Base-by-base conservation (phyloP, 805 yeast species). In the Cyberlindnera xishuangbannaensis region DNA sequence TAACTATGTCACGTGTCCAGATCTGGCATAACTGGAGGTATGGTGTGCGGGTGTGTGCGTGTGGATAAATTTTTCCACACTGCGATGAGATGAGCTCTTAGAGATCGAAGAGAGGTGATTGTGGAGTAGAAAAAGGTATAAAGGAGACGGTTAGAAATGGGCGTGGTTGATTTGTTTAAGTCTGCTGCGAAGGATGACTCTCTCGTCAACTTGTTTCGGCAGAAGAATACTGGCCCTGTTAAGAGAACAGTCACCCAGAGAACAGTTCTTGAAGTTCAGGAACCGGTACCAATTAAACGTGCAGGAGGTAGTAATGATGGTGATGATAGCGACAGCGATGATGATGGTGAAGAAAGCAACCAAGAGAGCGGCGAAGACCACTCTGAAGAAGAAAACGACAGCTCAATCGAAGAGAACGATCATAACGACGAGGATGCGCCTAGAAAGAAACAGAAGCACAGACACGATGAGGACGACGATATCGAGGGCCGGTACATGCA, bases 401-500 rank as follows among this genome's bases (percentile, higher is more conserved):
- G n/a, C n/a, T n/a, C n/a, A n/a, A 48, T 34, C 7, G 45, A 42
- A 15, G 46, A 35, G 6, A 53, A 39, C 7, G 48, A 39, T 8
- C 47, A 32, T 7, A 47, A 40, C 5, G 50, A 42, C 10, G 50
- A 50, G 28, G 46, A 46, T 30, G 47, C 40, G 13, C 26, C 13
- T 24, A 10, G 8, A 19, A 22, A 28, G 8, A 45, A 33, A 16
- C 51, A 41, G 33, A 47, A 39, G 13, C 36, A 35, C 19, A 55
- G 49, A 18, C 36, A 34, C 8, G 54, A 47, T 17, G 30, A 28
- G 6, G 54, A 43, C 21, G 55, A 83, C 55, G 83, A 92, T 59
- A 74, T 92, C 58, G 92, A 86, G 67, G 98, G 97, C 69, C 92
- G 92, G 81, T 61, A 83, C 62, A 76, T 85, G 57, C 76, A 70